Percentiles rank a stretch among this genome's conserved stretches.
Conservation (phyloP, 2,329 filamentous ascomycete genomes). For the Pyrenophora teres region DNA sequence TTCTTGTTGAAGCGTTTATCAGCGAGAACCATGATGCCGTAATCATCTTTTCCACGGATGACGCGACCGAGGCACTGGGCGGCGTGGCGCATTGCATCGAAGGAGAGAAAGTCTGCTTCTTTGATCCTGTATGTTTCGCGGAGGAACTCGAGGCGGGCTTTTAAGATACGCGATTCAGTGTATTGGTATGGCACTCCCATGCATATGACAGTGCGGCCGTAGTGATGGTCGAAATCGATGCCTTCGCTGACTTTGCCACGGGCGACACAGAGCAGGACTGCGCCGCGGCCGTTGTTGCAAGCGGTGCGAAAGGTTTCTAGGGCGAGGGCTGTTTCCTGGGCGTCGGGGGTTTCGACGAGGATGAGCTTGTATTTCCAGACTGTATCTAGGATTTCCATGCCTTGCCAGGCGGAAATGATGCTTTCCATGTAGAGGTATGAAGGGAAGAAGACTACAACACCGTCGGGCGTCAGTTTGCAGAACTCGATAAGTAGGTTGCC, state of each 20-base stretch:
- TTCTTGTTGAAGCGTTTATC: constrained; percentile 95
- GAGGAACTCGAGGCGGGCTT: constrained; percentile 93
- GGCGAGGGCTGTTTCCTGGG: constrained; percentile 93
- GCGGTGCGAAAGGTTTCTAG: constrained; percentile 97
- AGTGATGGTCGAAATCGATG: constrained; percentile 99
- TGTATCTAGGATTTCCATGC: constrained; percentile 95
- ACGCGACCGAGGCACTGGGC: constrained; percentile 96
- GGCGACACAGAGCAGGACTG: constrained; percentile 90
- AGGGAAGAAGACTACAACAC: constrained; percentile 98
- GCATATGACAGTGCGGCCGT: constrained; percentile 91
- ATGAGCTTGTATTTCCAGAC: constrained; percentile 99
- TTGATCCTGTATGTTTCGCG: constrained; percentile 95
- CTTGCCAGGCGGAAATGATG: constrained; percentile 99
- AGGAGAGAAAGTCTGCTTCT: constrained; percentile 96
- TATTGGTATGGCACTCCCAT: constrained; percentile 99
- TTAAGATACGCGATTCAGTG: constrained; percentile 95
- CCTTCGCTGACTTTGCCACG: constrained; percentile 97
- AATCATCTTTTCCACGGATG: constrained; percentile 94
- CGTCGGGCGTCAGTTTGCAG: constrained; percentile 92
- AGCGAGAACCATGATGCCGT: constrained; percentile 98
- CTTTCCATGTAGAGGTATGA: constrained; percentile 99
- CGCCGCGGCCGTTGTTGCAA: constrained; percentile 94
- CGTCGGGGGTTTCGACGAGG: constrained; percentile 94
- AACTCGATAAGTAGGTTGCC: constrained; percentile 93
- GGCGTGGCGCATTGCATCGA: constrained; percentile 99